Evolutionary conservation across 208 protist species (phyloP).

Genomic region (Leishmania braziliensis): DNA sequence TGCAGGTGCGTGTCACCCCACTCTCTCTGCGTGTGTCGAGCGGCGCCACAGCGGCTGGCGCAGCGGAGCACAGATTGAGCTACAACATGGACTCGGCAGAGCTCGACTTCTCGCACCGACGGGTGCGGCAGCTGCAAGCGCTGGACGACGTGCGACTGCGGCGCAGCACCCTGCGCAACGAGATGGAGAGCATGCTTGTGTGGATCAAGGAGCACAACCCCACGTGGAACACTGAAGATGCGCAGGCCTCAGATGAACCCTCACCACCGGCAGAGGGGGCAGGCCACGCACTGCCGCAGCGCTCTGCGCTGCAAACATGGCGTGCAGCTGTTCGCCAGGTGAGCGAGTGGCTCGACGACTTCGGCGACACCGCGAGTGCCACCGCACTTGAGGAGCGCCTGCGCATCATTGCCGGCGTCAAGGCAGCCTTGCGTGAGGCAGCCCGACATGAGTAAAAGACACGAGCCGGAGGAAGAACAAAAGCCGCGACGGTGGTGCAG

Average conservation of each 20-base stretch:
- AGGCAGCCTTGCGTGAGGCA: constrained; percentile 10
- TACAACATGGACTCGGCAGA: constrained; percentile 46
- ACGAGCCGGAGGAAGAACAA: background rate
- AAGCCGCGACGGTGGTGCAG: too few relatives aligned
- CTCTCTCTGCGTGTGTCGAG: constrained; percentile 3
- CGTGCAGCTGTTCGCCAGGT: constrained; percentile 34
- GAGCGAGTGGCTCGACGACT: constrained; percentile 59
- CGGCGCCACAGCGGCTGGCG: background rate
- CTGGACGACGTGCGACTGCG: constrained; percentile 50
- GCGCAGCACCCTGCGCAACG: constrained; percentile 64
- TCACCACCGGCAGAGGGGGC: background rate
- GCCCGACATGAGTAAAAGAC: background rate
- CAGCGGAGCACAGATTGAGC: background rate
- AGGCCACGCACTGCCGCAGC: background rate
- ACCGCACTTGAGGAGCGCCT: constrained; percentile 38
- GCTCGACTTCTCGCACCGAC: constrained; percentile 28
- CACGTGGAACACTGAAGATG: constrained; percentile 33
- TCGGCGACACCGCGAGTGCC: constrained; percentile 40
- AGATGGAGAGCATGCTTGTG: constrained; percentile 60
- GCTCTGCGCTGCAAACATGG: constrained; percentile 27
- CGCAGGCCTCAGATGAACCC: background rate
- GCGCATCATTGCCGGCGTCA: background rate
- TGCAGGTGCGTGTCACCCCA: background rate
- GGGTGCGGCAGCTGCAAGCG: constrained; percentile 45
- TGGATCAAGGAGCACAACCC: constrained; percentile 46